Evolutionary conservation across 352 stramenopile species (phyloP).

Genomic region (Globisporangium radiosum): DNA sequence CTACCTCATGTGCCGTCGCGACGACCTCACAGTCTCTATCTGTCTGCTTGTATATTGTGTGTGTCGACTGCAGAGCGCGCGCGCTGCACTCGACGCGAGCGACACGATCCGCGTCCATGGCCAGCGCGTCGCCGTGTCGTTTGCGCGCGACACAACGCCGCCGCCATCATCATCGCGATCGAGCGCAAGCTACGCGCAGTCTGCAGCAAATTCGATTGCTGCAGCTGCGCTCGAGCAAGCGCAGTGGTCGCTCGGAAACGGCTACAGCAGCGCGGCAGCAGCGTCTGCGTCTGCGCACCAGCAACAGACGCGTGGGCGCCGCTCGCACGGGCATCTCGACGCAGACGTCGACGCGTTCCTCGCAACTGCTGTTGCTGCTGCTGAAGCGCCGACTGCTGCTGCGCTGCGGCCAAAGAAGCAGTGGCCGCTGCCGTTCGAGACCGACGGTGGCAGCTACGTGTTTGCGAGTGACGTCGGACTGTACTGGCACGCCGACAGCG

Average conservation of each 20-base stretch:
- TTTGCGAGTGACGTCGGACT: conserved; percentile 59
- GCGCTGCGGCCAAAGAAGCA: conserved; percentile 64
- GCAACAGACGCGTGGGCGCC: neutral
- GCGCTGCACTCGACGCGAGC: conserved; percentile 23
- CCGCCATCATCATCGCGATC: too few species aligned
- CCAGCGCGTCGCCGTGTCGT: conserved; percentile 45
- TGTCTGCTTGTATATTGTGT: neutral
- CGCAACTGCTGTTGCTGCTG: conserved; percentile 46
- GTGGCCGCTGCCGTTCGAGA: conserved; percentile 77
- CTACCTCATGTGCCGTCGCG: neutral
- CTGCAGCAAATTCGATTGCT: conserved; percentile 37
- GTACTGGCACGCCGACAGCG: conserved; percentile 76
- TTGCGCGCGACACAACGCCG: conserved; percentile 30
- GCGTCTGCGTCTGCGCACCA: neutral
- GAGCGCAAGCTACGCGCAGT: neutral
- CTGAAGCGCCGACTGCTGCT: conserved; percentile 1
- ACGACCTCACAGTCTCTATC: neutral
- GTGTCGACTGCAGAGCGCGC: conserved; percentile 13
- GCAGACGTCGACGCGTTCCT: conserved; percentile 63
- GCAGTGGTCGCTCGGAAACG: conserved; percentile 73
- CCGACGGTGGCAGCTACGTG: conserved; percentile 65
- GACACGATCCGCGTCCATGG: conserved; percentile 30
- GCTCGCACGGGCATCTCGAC: conserved; percentile 11
- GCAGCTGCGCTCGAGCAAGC: conserved; percentile 69
- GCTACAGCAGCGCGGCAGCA: conserved; percentile 20